Evolutionary conservation across 257 asterid species (phyloP), one percentile per base, ranked within the genome.

Genomic region (Nicotiana noctiflora): DNA sequence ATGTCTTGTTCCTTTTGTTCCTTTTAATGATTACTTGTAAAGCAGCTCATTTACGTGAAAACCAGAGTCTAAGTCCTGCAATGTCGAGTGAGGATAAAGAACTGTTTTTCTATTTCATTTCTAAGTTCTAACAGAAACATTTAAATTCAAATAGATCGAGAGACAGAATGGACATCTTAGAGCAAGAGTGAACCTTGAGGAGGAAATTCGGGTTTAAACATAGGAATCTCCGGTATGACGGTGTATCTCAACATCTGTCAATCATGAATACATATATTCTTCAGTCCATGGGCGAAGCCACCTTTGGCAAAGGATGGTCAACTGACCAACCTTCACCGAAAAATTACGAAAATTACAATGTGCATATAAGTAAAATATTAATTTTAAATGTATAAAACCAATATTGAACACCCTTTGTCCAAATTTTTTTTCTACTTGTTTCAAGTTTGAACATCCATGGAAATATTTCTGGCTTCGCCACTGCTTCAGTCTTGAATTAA

Each of bases 201-300:
- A 81, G 98, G 95, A 89, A 88, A 95, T 90, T 93, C 98, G 4
- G 98, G 98, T 85, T 83, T 92, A 78, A 92, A 93, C 98, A 95
- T 95, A 1, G 98, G 98, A 82, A 86, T 63, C 88, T 95, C 98
- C 2, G 98, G 98, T 87, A 95, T 93, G 81, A 85, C 97, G 25
- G 98, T 95, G 87, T 93, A 90, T 86, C 86, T 90, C 91, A 95
- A 87, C 89, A 85, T 89, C 98, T 95, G 91, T 59, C 40, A 82
- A 84, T 27, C 64, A 55, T 59, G 77, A 81, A 62, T 25, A 40
- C 49, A 60, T 21, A 23, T 74, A n/a, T 13, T 21, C 78, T 74
- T 72, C 44, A 74, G 61, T 46, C 3, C n/a, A n/a, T n/a, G n/a
- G n/a, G n/a, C n/a, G n/a, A n/a, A n/a, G n/a, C n/a, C n/a, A n/a